Evolutionary conservation across 169 alveolate genomes (phyloP).

Genomic region (Plasmodium malariae): DNA sequence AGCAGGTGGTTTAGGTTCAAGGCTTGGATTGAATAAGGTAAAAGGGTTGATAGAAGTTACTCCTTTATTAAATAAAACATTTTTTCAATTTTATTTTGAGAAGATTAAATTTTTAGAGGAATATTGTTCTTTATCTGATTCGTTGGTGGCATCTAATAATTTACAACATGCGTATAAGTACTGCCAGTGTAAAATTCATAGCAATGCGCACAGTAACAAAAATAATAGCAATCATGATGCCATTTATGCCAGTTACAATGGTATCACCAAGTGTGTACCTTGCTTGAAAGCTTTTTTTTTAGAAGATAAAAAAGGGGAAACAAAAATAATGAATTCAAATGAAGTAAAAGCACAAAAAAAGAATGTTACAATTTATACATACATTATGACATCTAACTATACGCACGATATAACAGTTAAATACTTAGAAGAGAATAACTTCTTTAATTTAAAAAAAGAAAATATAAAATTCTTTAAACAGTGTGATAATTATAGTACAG

Average conservation of each 20-base stretch:
- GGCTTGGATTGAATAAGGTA: constrained; percentile 76
- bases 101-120: constrained; percentile 63
- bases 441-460: constrained; percentile 77
- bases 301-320: neutral
- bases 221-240: neutral
- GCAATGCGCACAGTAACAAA: neutral
- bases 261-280: neutral
- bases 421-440: constrained; percentile 73
- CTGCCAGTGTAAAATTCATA: neutral
- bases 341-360: neutral
- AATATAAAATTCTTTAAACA: constrained; percentile 78
- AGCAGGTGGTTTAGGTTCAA: constrained; percentile 85
- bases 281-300: neutral
- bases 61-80: constrained; percentile 78
- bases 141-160: neutral
- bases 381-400: constrained; percentile 81
- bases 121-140: neutral
- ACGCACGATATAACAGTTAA: constrained; percentile 76
- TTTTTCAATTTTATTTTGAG: constrained; percentile 82
- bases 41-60: constrained; percentile 82
- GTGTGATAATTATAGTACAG: constrained; percentile 64
- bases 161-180: neutral
- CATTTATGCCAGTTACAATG: too few species aligned
- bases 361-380: constrained; percentile 47
- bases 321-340: neutral